These are phyloP conservation scores for Gliomastix tumulicola DNA, from an alignment of 2,329 filamentous ascomycete genomes.

Conservation along the genomic window DNA sequence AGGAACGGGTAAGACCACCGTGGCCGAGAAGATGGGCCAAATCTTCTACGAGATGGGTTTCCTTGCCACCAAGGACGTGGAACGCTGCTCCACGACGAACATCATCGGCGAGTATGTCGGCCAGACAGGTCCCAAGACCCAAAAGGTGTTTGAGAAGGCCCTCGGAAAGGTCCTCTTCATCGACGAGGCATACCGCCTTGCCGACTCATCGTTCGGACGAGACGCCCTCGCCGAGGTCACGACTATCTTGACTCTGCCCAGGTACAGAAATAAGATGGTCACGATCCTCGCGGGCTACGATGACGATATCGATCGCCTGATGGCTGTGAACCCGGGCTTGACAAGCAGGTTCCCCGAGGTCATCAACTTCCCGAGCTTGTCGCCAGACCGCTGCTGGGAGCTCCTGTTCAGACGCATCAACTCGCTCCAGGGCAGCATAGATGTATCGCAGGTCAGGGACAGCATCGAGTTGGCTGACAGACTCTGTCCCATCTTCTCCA, in stretches of 20 bases:
- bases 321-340: slow-evolving; percentile 56
- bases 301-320: slow-evolving; percentile 55
- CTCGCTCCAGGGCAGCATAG: background rate
- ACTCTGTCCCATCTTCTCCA: slow-evolving; percentile 22
- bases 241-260: slow-evolving; percentile 43
- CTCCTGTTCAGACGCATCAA: slow-evolving; percentile 5
- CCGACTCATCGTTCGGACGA: slow-evolving; percentile 47
- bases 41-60: slow-evolving; percentile 71
- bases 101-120: slow-evolving; percentile 64
- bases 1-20: slow-evolving; percentile 68
- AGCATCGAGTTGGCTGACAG: background rate
- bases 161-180: slow-evolving; percentile 63
- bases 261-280: slow-evolving; percentile 52
- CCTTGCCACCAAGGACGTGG: slow-evolving; percentile 48
- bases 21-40: slow-evolving; percentile 66
- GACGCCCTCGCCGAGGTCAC: slow-evolving; percentile 48
- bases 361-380: slow-evolving; percentile 47
- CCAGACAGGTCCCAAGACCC: slow-evolving; percentile 61
- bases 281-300: slow-evolving; percentile 66
- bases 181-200: slow-evolving; percentile 65
- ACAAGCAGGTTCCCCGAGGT: slow-evolving; percentile 58
- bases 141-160: slow-evolving; percentile 46
- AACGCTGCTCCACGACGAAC: slow-evolving; percentile 62
- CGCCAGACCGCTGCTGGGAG: background rate
- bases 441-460: background rate